Evolutionary conservation across 2,329 filamentous ascomycete species (phyloP).

Genomic region (Cordyceps farinosa): DNA sequence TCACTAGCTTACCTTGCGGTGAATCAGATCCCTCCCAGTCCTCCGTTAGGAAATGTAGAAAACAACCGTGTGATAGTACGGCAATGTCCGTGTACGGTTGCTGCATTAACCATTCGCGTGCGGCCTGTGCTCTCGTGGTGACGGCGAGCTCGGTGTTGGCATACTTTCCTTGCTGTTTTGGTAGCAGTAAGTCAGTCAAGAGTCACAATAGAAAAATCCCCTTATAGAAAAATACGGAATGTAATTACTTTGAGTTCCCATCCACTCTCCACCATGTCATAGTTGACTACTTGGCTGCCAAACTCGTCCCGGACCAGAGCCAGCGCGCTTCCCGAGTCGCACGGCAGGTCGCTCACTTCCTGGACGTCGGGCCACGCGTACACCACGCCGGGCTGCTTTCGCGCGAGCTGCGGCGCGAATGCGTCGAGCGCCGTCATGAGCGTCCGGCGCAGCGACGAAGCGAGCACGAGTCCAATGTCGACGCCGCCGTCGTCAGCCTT

Average conservation of each 20-base stretch:
- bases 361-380: constrained; percentile 68
- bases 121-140: constrained; percentile 51
- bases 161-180: constrained; percentile 30
- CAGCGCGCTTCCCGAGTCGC: constrained; percentile 63
- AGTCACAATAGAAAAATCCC: neutral
- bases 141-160: constrained; percentile 44
- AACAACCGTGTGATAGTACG: constrained; percentile 72
- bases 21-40: constrained; percentile 60
- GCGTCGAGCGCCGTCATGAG: constrained; percentile 66
- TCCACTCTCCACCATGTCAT: constrained; percentile 52
- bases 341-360: constrained; percentile 66
- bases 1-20: constrained; percentile 27
- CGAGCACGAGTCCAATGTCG: constrained; percentile 62
- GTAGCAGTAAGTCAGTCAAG: neutral
- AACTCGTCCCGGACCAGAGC: constrained; percentile 55
- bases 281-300: constrained; percentile 51
- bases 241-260: constrained; percentile 65
- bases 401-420: constrained; percentile 52
- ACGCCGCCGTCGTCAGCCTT: constrained; percentile 47
- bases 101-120: constrained; percentile 52
- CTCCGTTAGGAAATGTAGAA: constrained; percentile 72
- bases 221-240: constrained; percentile 18
- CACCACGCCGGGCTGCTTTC: constrained; percentile 36
- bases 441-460: constrained; percentile 71
- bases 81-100: constrained; percentile 57